Percentiles rank a stretch among this genome's conserved stretches.
These are phyloP conservation scores for Andrographis paniculata DNA, from an alignment of 305 asterid species.

Conservation along the genomic window DNA sequence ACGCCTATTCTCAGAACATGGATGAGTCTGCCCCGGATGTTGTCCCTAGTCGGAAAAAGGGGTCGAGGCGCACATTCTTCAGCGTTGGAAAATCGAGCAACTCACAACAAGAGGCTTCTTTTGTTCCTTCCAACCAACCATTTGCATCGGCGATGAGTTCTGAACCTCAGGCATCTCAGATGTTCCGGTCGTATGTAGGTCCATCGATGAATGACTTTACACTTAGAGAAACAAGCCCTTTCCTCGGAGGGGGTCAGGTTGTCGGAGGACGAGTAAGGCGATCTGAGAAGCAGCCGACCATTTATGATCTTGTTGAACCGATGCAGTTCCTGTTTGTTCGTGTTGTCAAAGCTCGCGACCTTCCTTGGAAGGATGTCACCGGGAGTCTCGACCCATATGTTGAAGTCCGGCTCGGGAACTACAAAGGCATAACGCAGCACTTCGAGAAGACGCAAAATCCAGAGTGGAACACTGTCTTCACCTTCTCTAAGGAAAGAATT, in stretches of 20 bases:
- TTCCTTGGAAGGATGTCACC: conserved; percentile 58
- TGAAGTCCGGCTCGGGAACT: conserved; percentile 88
- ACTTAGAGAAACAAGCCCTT: conserved; percentile 77
- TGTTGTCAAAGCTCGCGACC: conserved; percentile 77
- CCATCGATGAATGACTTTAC: conserved; percentile 49
- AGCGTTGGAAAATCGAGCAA: conserved; percentile 42
- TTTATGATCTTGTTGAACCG: conserved; percentile 88
- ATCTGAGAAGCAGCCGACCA: conserved; percentile 40
- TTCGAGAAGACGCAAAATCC: conserved; percentile 66
- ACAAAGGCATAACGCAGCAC: conserved; percentile 76
- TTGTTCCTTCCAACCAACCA: conserved; percentile 22
- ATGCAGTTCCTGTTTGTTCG: conserved; percentile 89
- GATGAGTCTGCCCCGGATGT: conserved; percentile 21
- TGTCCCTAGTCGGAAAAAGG: conserved; percentile 31
- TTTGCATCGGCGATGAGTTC: conserved; percentile 37
- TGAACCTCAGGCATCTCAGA: conserved; percentile 37
- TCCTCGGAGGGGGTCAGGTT: conserved; percentile 81
- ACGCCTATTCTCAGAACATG: conserved; percentile 26
- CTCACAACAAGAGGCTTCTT: conserved; percentile 24
- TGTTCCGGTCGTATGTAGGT: conserved; percentile 32
- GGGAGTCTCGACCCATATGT: conserved; percentile 89
- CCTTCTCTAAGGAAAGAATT: conserved; percentile 59
- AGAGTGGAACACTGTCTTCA: conserved; percentile 81
- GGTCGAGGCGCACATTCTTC: conserved; percentile 36
- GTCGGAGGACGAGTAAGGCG: conserved; percentile 60